These are phyloP conservation scores for Gliomastix tumulicola DNA, from an alignment of 2,329 filamentous ascomycete species.

Conservation along the genomic window DNA sequence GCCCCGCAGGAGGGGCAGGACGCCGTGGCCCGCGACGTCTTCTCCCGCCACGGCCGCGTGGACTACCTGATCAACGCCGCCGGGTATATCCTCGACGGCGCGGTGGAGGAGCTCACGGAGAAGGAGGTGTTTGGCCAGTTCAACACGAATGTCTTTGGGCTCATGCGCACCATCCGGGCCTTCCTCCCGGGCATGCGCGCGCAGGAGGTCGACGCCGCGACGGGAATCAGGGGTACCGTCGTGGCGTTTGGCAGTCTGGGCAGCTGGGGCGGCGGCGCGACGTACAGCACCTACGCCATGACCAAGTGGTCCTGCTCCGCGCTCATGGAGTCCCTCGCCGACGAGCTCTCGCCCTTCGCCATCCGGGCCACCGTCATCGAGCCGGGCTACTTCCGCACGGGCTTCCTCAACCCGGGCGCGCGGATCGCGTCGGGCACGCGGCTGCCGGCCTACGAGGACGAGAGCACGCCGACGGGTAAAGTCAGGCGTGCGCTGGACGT, in stretches of 20 bases:
- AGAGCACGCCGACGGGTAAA: constrained; percentile 17
- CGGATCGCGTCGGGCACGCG: constrained; percentile 17
- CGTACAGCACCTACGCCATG: constrained; percentile 31
- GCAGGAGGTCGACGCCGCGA: constrained; percentile 14
- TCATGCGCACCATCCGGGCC: constrained; percentile 38
- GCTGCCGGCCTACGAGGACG: constrained; percentile 21
- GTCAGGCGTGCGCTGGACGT: constrained; percentile 18
- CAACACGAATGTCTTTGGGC: constrained; percentile 48
- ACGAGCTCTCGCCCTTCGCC: constrained; percentile 37
- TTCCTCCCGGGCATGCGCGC: constrained; percentile 39
- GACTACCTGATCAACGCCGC: constrained; percentile 42
- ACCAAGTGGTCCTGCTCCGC: constrained; percentile 39
- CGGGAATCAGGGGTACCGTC: constrained; percentile 17
- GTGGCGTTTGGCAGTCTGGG: constrained; percentile 40
- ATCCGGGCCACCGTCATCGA: constrained; percentile 35
- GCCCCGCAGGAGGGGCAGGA: constrained; percentile 25
- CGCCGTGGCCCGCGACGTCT: constrained; percentile 21
- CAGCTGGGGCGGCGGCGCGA: constrained; percentile 29
- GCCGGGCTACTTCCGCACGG: constrained; percentile 46
- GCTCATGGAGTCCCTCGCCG: constrained; percentile 32
- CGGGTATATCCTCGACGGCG: constrained; percentile 34
- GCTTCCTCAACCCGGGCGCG: constrained; percentile 31
- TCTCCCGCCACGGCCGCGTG: constrained; percentile 25
- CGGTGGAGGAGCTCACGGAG: constrained; percentile 28
- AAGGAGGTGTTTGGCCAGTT: constrained; percentile 30